Base-by-base conservation (phyloP, 2,329 filamentous ascomycete genomes). In the Dichotomopilus funicola region DNA sequence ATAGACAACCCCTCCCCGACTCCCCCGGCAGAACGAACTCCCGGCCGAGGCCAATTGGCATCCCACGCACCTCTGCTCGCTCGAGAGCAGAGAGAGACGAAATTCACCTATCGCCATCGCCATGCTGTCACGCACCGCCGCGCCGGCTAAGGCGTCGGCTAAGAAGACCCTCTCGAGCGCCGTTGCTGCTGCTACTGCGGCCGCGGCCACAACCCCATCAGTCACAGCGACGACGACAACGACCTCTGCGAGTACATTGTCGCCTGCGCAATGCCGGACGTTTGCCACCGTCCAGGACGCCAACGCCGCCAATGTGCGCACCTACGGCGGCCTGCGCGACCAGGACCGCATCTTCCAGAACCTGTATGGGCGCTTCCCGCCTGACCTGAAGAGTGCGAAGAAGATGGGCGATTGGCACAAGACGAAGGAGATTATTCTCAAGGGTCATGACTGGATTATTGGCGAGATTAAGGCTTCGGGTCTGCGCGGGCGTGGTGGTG, bases 261-360 rank as follows among this genome's bases (percentile, higher is more conserved):
- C 19, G 19, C 19, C 19, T 27, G 19, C 77, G 64, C 81, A 83
- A 70, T 74, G 73, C 68, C 86, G 92, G 71, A 80, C 81, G 64
- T 87, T 96, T 75, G 89, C 89, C 67, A 90, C 88, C 59, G 87
- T 91, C 64, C 85, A 89, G 71, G 88, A 91, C 73, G 79, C 78
- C 66, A 73, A 78, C 61, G 79, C 86, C 65, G 75, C 81, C 62
- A 82, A 86, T 51, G 86, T 87, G 72, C 84, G 82, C 64, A 80
- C 82, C 63, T 88, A 95, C 73, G 91, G 94, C 67, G 91, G 90
- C 56, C 81, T 99, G 66, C 88, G 85, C 76, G 94, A 99, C 72
- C 91, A 97, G 78, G 94, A 99, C 77, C 86, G 94, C 67, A 99
- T 99, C 75, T 99, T 99, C 77, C 91, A 95, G 78, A 99, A 99